Percentiles rank a stretch among this genome's conserved stretches.
phyloP scores from a whole-genome alignment of 768 basidiomycete genomes.

The Pleurotus djamor region DNA sequence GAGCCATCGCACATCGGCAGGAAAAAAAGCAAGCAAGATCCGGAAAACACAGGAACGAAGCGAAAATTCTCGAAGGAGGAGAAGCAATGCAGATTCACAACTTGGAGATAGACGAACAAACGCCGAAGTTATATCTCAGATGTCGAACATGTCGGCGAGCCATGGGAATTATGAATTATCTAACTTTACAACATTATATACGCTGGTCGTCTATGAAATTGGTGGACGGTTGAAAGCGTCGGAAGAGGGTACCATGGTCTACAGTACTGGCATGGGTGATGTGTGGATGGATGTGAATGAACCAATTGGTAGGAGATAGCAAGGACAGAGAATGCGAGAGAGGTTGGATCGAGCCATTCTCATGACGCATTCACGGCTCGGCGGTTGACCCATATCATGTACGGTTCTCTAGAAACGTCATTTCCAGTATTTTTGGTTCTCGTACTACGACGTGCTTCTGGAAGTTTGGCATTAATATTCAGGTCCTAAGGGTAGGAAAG shows the following conservation, averaged over 20 bases:
- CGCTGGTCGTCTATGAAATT: not conserved
- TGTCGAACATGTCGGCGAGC: constrained; percentile 6
- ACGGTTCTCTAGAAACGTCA: constrained; percentile 75
- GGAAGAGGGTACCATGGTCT: not conserved
- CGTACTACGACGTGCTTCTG: constrained; percentile 79
- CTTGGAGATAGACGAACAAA: too few species aligned
- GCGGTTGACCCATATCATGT: constrained; percentile 88
- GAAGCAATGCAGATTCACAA: too few species aligned
- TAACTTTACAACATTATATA: constrained; percentile 8
- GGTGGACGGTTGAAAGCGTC: not conserved
- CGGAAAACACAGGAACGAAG: not conserved
- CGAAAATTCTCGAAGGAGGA: constrained; percentile 2
- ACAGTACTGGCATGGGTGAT: not conserved
- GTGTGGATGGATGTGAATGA: not conserved
- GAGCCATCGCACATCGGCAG: not conserved
- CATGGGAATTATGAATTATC: constrained; percentile 2
- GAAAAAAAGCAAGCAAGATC: not conserved
- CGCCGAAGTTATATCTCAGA: not conserved
- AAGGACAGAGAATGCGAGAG: too few species aligned
- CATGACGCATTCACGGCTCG: constrained; percentile 53
- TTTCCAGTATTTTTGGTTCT: constrained; percentile 60
- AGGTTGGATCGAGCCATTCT: not conserved
- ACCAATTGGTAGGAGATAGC: constrained; percentile 6
- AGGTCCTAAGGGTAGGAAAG: constrained; percentile 50
- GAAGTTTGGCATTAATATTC: constrained; percentile 63